A percentile compares a stretch with the other conserved stretches of the same genome.
phyloP scores from a whole-genome alignment of 768 basidiomycete genomes.

The Naganishia kalamii region DNA sequence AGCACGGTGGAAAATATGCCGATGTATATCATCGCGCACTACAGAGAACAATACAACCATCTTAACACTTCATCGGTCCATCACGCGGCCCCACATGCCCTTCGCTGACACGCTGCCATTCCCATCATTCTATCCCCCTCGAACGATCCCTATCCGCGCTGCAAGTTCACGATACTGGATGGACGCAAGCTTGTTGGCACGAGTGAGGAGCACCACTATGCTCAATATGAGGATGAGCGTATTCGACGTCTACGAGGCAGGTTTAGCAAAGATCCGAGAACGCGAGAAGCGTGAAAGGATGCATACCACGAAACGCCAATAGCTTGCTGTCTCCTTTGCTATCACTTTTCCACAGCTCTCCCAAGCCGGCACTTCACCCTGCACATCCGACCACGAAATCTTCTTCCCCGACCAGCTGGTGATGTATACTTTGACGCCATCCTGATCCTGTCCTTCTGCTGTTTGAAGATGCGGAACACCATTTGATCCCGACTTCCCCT shows the following conservation, averaged over 20 bases:
- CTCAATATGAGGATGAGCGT: conserved; percentile 63
- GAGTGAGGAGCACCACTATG: conserved; percentile 60
- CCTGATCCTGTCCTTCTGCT: conserved; percentile 4
- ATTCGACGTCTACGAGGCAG: conserved; percentile 51
- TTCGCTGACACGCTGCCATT: too few species aligned
- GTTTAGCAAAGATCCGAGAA: background rate
- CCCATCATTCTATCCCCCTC: background rate
- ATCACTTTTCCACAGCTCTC: conserved; percentile 86
- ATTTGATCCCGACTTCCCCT: background rate
- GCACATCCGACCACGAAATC: conserved; percentile 13
- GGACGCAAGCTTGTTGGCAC: conserved; percentile 63
- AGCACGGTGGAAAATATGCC: too few species aligned
- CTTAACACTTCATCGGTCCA: too few species aligned
- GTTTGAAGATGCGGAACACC: conserved; percentile 6
- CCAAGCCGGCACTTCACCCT: conserved; percentile 67
- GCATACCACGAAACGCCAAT: conserved; percentile 82
- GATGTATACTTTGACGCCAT: conserved; percentile 11
- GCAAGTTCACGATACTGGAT: conserved; percentile 75
- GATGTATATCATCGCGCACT: too few species aligned
- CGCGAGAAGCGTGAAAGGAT: background rate
- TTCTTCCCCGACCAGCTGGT: conserved; percentile 10
- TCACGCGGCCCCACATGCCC: too few species aligned
- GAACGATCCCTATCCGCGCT: conserved; percentile 67
- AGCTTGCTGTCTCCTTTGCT: conserved; percentile 71
- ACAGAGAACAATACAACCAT: too few species aligned